A percentile compares a stretch with the other conserved stretches of the same genome.
Evolutionary conservation across 306 rosid genomes (phyloP).

Genomic region (Lupinus albus): DNA sequence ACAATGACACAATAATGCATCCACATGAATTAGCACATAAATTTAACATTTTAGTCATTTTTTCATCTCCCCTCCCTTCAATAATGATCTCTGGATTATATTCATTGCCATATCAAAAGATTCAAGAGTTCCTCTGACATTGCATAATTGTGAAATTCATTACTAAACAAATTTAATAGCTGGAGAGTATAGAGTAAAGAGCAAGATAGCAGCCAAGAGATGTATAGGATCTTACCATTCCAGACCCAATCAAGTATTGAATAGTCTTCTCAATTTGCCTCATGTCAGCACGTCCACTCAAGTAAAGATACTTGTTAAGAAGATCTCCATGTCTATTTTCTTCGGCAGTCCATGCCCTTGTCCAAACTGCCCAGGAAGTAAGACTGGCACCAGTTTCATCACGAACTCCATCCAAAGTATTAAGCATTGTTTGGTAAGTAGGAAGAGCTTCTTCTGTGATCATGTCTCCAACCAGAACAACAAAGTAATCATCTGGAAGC

Average conservation of each 20-base stretch:
- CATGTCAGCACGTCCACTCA: conserved; percentile 88
- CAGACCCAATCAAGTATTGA: conserved; percentile 87
- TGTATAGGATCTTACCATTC: conserved; percentile 66
- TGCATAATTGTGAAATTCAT: conserved; percentile 19
- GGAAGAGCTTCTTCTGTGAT: conserved; percentile 94
- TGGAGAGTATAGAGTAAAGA: background rate
- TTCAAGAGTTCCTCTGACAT: background rate
- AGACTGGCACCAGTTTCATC: conserved; percentile 96
- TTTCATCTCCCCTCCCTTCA: background rate
- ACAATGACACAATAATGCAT: conserved; percentile 9
- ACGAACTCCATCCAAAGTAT: conserved; percentile 85
- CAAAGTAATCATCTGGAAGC: conserved; percentile 87
- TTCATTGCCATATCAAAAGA: conserved; percentile 7
- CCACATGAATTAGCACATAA: conserved; percentile 13
- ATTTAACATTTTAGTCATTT: conserved; percentile 11
- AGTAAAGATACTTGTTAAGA: conserved; percentile 89
- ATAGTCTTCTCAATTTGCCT: conserved; percentile 87
- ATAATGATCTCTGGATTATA: conserved; percentile 15
- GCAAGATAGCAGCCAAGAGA: background rate
- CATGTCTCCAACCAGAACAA: conserved; percentile 91
- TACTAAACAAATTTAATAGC: conserved; percentile 22
- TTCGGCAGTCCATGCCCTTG: conserved; percentile 98
- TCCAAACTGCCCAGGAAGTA: conserved; percentile 89
- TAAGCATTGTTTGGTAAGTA: conserved; percentile 91
- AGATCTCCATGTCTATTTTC: conserved; percentile 95